Evolutionary conservation across 2,329 filamentous ascomycete species (phyloP).

Genomic region (Scopulariopsis brevicaulis): DNA sequence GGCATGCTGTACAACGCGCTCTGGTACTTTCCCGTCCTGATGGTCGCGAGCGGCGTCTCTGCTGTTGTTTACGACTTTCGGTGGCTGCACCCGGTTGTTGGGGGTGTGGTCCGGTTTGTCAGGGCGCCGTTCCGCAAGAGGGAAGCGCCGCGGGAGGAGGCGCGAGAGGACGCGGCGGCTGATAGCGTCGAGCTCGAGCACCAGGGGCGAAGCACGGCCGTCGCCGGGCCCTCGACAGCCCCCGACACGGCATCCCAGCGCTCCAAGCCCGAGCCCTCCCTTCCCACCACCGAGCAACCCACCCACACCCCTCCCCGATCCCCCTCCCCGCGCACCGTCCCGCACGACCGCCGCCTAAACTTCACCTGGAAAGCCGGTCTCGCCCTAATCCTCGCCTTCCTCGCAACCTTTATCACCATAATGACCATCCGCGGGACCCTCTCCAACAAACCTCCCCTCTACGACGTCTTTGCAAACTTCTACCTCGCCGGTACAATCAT

Average conservation of each 20-base stretch:
- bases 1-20: conserved; percentile 60
- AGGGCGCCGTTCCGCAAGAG: neutral
- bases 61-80: conserved; percentile 45
- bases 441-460: conserved; percentile 29
- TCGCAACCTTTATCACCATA: conserved; percentile 42
- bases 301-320: neutral
- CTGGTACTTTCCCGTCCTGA: conserved; percentile 64
- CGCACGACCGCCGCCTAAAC: conserved; percentile 18
- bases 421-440: conserved; percentile 37
- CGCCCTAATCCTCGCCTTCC: conserved; percentile 32
- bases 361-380: conserved; percentile 34
- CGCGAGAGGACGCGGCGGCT: neutral
- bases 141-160: neutral
- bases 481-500: conserved; percentile 63
- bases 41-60: conserved; percentile 39
- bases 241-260: neutral
- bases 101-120: neutral
- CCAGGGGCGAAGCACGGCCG: neutral
- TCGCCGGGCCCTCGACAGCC: neutral
- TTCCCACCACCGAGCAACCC: conserved; percentile 1
- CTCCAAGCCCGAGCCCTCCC: conserved; percentile 3
- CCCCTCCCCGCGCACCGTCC: conserved; percentile 17
- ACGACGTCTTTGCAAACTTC: conserved; percentile 59
- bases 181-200: neutral
- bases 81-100: conserved; percentile 27